Evolutionary conservation across 1,139 yeast genomes (phyloP).

Genomic region (Yamadazyma diospyri): DNA sequence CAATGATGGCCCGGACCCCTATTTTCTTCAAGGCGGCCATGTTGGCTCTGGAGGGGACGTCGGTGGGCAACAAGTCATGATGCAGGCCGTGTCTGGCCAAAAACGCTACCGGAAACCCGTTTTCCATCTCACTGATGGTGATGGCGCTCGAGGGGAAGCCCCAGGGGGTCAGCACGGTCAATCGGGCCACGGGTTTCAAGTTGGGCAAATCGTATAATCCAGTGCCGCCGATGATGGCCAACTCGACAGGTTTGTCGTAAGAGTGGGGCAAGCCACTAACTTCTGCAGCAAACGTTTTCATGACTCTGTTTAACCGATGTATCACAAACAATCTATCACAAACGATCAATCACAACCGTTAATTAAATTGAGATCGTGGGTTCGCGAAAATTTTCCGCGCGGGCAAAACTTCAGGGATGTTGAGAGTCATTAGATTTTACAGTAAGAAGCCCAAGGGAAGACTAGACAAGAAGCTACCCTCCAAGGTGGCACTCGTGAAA

Average conservation of each 20-base stretch:
- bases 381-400: neutral
- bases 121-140: conserved; percentile 71
- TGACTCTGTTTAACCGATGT: too few species aligned
- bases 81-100: conserved; percentile 91
- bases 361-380: conserved; percentile 1
- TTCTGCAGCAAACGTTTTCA: conserved; percentile 6
- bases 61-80: conserved; percentile 86
- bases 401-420: conserved; percentile 1
- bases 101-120: conserved; percentile 88
- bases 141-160: conserved; percentile 94
- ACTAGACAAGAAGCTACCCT: conserved; percentile 3
- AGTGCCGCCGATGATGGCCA: conserved; percentile 96
- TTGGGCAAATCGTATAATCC: conserved; percentile 90
- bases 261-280: conserved; percentile 29
- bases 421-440: conserved; percentile 4
- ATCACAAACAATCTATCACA: too few species aligned
- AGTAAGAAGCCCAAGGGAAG: conserved; percentile 8
- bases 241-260: conserved; percentile 48
- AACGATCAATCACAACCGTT: neutral
- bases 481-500: neutral
- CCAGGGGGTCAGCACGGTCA: conserved; percentile 90
- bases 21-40: conserved; percentile 89
- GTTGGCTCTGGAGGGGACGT: conserved; percentile 91
- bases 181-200: conserved; percentile 78
- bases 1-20: conserved; percentile 84